phyloP scores from a whole-genome alignment of 2,329 filamentous ascomycete genomes.

The Escovopsis sp. region DNA sequence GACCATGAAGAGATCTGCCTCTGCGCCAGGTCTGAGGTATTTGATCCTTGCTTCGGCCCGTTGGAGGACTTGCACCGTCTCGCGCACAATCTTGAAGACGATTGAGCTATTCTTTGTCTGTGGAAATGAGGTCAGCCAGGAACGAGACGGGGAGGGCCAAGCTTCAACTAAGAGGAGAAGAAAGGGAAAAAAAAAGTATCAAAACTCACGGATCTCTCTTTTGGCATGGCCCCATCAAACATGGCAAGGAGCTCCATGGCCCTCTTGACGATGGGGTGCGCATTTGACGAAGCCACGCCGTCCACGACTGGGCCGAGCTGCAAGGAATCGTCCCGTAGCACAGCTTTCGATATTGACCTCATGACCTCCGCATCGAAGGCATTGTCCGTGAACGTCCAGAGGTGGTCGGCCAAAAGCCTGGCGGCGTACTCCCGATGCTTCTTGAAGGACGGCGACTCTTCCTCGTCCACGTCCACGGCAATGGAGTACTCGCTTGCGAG shows the following conservation, averaged over 20 bases:
- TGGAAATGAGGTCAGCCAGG: conserved; percentile 6
- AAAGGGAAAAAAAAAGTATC: neutral
- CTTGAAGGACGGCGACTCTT: conserved; percentile 31
- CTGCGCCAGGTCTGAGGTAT: conserved; percentile 42
- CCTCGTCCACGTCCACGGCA: conserved; percentile 38
- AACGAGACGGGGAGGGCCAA: neutral
- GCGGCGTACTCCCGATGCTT: conserved; percentile 43
- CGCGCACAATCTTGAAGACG: conserved; percentile 63
- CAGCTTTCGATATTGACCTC: conserved; percentile 37
- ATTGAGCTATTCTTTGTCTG: conserved; percentile 35
- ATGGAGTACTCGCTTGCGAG: conserved; percentile 43
- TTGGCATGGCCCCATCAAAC: conserved; percentile 52
- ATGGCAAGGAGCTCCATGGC: conserved; percentile 44
- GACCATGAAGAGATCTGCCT: conserved; percentile 83
- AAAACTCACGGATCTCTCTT: conserved; percentile 42
- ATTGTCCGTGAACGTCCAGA: conserved; percentile 42
- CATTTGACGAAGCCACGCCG: conserved; percentile 39
- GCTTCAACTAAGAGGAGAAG: no score
- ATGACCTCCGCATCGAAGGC: conserved; percentile 41
- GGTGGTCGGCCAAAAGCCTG: conserved; percentile 38
- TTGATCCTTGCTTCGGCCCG: conserved; percentile 60
- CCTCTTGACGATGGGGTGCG: conserved; percentile 41
- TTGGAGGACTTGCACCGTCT: conserved; percentile 73
- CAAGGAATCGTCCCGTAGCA: conserved; percentile 31
- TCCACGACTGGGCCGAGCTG: conserved; percentile 35